Conservation (phyloP, 495 filamentous ascomycete species). For the Penicillium fimorum region DNA sequence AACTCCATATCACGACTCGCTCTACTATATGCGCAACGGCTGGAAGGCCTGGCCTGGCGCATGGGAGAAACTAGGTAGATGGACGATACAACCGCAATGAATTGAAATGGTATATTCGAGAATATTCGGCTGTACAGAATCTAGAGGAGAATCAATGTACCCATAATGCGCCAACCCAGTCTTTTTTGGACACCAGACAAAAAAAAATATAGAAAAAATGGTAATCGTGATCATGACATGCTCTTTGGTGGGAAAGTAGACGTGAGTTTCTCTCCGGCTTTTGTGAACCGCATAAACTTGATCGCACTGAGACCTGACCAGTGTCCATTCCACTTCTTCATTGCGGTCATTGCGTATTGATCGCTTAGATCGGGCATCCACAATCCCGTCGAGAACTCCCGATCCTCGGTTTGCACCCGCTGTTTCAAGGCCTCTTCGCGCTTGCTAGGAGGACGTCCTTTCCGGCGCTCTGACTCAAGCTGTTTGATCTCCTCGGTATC, state of each 20-base stretch:
- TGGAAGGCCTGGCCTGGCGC: background rate
- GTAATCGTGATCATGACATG: slow-evolving; percentile 41
- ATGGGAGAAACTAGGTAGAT: background rate
- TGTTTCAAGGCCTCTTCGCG: slow-evolving; percentile 75
- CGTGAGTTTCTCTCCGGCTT: slow-evolving; percentile 51
- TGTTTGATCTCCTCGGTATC: slow-evolving; percentile 71
- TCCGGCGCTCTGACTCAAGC: slow-evolving; percentile 71
- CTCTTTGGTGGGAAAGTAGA: slow-evolving; percentile 72
- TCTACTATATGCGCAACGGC: background rate
- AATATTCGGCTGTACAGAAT: slow-evolving; percentile 16
- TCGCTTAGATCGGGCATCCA: slow-evolving; percentile 66
- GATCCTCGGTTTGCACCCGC: slow-evolving; percentile 65
- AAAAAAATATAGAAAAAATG: slow-evolving; percentile 15
- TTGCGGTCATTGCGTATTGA: slow-evolving; percentile 47
- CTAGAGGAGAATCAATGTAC: slow-evolving; percentile 15
- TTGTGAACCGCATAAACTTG: slow-evolving; percentile 61
- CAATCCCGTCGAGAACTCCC: slow-evolving; percentile 82
- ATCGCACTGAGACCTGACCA: slow-evolving; percentile 59
- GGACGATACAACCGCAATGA: slow-evolving; percentile 6
- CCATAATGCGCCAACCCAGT: slow-evolving; percentile 31
- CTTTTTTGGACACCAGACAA: slow-evolving; percentile 13
- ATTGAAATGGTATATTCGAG: slow-evolving; percentile 12
- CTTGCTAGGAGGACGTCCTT: slow-evolving; percentile 75
- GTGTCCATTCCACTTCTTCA: slow-evolving; percentile 61
- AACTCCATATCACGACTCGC: background rate